Evolutionary conservation across 2,329 filamentous ascomycete species (phyloP).

Genomic region (Erysiphe pulchra): DNA sequence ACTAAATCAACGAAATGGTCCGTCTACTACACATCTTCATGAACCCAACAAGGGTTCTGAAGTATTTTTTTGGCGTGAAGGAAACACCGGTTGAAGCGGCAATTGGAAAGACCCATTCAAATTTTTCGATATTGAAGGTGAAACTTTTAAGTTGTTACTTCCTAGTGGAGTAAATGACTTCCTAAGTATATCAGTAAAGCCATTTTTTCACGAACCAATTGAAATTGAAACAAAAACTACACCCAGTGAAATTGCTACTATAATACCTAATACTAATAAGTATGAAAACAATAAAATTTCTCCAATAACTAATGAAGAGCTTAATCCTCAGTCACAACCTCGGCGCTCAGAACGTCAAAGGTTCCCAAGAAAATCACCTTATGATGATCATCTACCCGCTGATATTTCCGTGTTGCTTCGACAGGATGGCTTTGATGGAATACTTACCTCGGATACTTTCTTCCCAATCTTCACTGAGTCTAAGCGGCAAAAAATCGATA

Average conservation of each 20-base stretch:
- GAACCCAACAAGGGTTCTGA: background rate
- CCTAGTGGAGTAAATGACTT: background rate
- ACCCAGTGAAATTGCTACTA: background rate
- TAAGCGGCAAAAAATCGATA: background rate
- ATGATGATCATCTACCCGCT: background rate
- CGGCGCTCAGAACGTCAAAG: background rate
- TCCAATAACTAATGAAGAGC: background rate
- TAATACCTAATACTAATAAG: background rate
- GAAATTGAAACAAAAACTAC: background rate
- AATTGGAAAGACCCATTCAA: background rate
- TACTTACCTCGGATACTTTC: background rate
- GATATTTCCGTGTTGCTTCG: background rate
- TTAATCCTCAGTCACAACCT: background rate
- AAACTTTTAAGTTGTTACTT: background rate
- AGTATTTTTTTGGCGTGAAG: slow-evolving; percentile 1
- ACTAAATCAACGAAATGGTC: too few relatives aligned
- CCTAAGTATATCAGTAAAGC: background rate
- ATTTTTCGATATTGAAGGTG: background rate
- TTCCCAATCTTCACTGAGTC: background rate
- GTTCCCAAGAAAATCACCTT: background rate
- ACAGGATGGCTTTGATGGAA: background rate
- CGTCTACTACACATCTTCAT: background rate
- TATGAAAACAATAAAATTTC: background rate
- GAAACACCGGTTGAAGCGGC: background rate
- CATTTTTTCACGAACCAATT: background rate